phyloP scores from a whole-genome alignment of 768 basidiomycete genomes.

The Xanthoconium stramineum region DNA sequence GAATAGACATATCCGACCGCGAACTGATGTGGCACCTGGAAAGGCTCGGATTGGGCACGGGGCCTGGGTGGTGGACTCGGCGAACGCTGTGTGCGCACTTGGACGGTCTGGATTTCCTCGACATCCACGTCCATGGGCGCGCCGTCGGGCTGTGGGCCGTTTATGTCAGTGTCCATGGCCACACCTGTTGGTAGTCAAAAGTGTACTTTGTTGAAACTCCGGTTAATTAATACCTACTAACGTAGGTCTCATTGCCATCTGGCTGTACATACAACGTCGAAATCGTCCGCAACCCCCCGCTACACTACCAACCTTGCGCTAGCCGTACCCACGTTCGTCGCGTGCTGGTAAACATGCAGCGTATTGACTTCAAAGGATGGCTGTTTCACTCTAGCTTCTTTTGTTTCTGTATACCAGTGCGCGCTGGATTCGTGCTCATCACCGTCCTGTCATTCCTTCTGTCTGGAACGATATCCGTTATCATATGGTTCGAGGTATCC shows the following conservation, averaged over 20 bases:
- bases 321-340: slow-evolving; percentile 3
- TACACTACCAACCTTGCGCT: background rate
- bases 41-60: slow-evolving; percentile 33
- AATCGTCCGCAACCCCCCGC: too few species aligned
- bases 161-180: slow-evolving; percentile 9
- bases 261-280: too few species aligned
- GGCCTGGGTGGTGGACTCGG: slow-evolving; percentile 15
- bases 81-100: slow-evolving; percentile 11
- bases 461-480: slow-evolving; percentile 48
- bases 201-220: too few species aligned
- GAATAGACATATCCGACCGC: slow-evolving; percentile 87
- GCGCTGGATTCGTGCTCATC: slow-evolving; percentile 57
- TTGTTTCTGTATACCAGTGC: slow-evolving; percentile 63
- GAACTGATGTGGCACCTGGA: slow-evolving; percentile 19
- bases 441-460: slow-evolving; percentile 52
- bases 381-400: slow-evolving; percentile 51
- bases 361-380: slow-evolving; percentile 41
- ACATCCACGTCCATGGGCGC: slow-evolving; percentile 30
- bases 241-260: too few species aligned
- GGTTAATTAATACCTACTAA: too few species aligned
- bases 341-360: slow-evolving; percentile 34
- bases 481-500: slow-evolving; percentile 61
- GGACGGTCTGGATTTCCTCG: slow-evolving; percentile 6
- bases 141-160: slow-evolving; percentile 19
- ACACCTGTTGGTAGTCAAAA: background rate